Conservation (phyloP, 306 rosid species). For the Echinosophora koreensis region DNA sequence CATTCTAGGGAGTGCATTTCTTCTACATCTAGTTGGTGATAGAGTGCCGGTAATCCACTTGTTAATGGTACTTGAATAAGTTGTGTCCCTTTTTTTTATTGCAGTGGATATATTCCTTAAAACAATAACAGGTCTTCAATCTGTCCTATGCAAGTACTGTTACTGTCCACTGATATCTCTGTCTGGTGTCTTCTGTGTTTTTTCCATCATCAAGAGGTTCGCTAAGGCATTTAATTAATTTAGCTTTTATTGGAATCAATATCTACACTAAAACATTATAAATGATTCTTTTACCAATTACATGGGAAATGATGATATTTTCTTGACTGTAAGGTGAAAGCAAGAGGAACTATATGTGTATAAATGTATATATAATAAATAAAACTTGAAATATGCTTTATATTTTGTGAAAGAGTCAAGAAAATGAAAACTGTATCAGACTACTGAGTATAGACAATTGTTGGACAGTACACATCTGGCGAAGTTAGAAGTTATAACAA, state of each 20-base stretch:
- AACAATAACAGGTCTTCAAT: not conserved
- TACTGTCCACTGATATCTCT: not conserved
- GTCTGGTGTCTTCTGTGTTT: not conserved
- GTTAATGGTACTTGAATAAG: conserved; percentile 12
- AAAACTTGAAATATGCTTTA: not conserved
- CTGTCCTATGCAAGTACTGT: conserved; percentile 12
- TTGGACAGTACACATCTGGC: conserved; percentile 6
- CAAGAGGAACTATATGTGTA: not conserved
- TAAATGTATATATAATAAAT: not conserved
- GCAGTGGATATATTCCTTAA: not conserved
- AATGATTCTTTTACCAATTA: not conserved
- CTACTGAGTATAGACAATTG: not conserved
- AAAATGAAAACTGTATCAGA: not conserved
- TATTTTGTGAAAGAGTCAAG: conserved; percentile 2
- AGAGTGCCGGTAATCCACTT: not conserved
- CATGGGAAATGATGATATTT: not conserved
- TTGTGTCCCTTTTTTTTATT: not conserved
- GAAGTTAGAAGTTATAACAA: not conserved
- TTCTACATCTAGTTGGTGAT: conserved; percentile 7
- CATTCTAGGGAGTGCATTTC: conserved; percentile 4
- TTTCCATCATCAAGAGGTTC: not conserved
- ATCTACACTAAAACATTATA: not conserved
- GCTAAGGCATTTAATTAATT: conserved; percentile 15
- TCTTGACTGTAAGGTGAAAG: not conserved
- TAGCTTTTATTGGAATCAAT: not conserved